Conservation (phyloP, 768 basidiomycete species). For the Dentipellis sp. region DNA sequence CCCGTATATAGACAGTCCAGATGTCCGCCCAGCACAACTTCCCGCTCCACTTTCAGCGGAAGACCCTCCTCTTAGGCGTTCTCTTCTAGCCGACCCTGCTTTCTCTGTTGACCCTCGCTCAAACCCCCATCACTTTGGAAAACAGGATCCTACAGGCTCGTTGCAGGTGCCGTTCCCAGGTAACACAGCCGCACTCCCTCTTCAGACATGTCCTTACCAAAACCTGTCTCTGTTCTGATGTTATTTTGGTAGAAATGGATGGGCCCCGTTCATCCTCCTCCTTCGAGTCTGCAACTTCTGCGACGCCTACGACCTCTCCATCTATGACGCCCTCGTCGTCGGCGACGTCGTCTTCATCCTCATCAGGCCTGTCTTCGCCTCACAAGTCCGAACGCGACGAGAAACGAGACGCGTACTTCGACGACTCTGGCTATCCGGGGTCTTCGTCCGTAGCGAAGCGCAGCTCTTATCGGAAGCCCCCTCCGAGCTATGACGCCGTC, state of each 20-base stretch:
- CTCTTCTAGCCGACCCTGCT: constrained; percentile 20
- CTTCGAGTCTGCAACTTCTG: background rate
- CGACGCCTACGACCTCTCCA: background rate
- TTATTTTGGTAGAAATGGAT: background rate
- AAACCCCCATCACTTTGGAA: constrained; percentile 19
- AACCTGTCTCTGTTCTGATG: too few species aligned
- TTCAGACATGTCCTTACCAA: background rate
- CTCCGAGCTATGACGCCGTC: background rate
- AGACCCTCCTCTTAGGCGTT: background rate
- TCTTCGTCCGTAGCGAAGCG: background rate
- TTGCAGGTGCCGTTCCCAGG: background rate
- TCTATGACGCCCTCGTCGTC: background rate
- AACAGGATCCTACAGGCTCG: background rate
- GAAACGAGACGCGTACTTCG: too few species aligned
- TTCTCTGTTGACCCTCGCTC: constrained; percentile 24
- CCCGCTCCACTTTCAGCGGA: background rate
- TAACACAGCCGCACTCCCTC: background rate
- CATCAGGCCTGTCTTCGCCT: background rate
- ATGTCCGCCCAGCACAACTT: background rate
- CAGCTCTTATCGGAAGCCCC: background rate
- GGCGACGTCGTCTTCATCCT: background rate
- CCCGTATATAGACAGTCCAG: constrained; percentile 7
- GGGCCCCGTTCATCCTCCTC: background rate
- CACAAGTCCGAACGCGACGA: too few species aligned
- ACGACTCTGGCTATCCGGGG: background rate